Base-by-base conservation (phyloP, 768 basidiomycete species). In the Pleurotus pulmonarius region DNA sequence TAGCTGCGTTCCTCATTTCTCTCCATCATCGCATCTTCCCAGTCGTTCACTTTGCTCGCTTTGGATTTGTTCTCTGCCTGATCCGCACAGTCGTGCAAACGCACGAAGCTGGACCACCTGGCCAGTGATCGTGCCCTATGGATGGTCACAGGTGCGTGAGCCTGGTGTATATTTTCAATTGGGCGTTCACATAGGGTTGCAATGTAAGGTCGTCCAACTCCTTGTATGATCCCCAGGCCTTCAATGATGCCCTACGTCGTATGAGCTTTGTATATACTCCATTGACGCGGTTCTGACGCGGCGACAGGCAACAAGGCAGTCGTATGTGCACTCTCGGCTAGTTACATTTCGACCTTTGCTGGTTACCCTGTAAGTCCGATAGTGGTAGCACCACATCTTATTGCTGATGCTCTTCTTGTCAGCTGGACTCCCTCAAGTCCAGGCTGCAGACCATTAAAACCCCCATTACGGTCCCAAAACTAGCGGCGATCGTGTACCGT, bases 391-490 rank as follows among this genome's bases (percentile, higher is more conserved):
- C 11, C 20, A 15, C 48, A 34, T 47, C 39, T 54, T 39, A 45
- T 26, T 34, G 9, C 38, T 46, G 43, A 51, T 49, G 25, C 26
- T 40, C 49, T 49, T 25, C 24, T 56, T 16, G 40, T 54, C 64
- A 95, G 86, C 76, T 98, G 75, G 96, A 98, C 70, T 93, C 90
- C 55, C 82, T 98, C 73, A 98, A 98, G 74, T 95, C 92, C 59
- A 79, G 94, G 65, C 74, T 97, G 52, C 94, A 97, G 73, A 92
- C 92, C 44, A 88, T 85, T 51, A 87, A 88, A 68, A 85, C 80
- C 49, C 82, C 78, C 53, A 82, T 90, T 61, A 83, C 90, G 6
- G 85, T 96, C 54, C 83, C 85, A 24, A 80, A 77, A 64, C 82
- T 91, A 60, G 85, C 91, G 56, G 72, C 77, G 24, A 72, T 86